Conservation (phyloP, 306 rosid species). For the Dryas alaskensis region DNA sequence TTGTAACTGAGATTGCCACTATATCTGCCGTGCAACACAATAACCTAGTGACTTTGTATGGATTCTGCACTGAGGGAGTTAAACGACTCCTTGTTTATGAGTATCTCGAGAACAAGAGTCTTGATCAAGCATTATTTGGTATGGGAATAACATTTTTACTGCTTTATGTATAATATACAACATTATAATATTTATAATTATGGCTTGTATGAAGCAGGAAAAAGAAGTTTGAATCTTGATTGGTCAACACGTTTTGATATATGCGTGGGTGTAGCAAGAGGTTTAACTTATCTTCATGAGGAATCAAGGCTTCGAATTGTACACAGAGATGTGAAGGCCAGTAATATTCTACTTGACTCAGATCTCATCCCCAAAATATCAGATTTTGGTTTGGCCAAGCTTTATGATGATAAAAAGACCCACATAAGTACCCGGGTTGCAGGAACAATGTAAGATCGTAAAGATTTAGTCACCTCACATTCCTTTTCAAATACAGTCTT, state of each 20-base stretch:
- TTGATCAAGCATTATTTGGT: constrained; percentile 89
- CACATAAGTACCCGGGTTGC: constrained; percentile 82
- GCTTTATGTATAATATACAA: not conserved
- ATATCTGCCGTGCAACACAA: constrained; percentile 85
- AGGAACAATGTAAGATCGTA: constrained; percentile 63
- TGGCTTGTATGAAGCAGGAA: constrained; percentile 34
- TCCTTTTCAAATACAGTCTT: not conserved
- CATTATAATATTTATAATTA: not conserved
- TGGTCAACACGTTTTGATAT: constrained; percentile 73
- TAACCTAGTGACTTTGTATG: constrained; percentile 69
- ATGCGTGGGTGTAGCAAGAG: constrained; percentile 73
- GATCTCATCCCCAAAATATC: constrained; percentile 71
- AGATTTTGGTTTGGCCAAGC: constrained; percentile 76
- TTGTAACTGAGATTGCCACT: constrained; percentile 78
- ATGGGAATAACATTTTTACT: constrained; percentile 21
- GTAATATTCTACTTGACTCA: constrained; percentile 69
- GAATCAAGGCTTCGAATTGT: constrained; percentile 73
- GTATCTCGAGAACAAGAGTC: constrained; percentile 78
- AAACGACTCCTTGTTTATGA: constrained; percentile 75
- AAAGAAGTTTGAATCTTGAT: constrained; percentile 36
- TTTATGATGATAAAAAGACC: constrained; percentile 71
- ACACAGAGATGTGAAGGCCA: constrained; percentile 83
- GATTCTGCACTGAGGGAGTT: constrained; percentile 72
- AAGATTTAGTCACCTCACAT: not conserved
- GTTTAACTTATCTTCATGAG: constrained; percentile 71